Percentiles rank a stretch among this genome's conserved stretches.
These are phyloP conservation scores for Geranium brycei DNA, from an alignment of 345 rosid genomes.

Conservation along the genomic window DNA sequence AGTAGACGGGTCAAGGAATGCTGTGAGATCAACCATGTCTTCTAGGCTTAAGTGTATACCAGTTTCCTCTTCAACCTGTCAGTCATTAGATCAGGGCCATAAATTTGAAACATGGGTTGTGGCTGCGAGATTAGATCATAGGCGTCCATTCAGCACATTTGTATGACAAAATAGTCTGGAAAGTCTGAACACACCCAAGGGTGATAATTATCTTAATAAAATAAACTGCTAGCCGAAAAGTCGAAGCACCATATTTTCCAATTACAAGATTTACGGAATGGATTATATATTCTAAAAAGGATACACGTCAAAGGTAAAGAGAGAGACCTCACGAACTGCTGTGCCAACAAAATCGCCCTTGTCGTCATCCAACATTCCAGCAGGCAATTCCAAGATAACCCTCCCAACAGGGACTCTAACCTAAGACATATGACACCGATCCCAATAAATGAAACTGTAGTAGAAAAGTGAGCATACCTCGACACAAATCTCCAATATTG, in stretches of 20 bases:
- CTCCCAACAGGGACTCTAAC: slow-evolving; percentile 80
- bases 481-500: too few species aligned
- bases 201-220: too few species aligned
- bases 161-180: too few species aligned
- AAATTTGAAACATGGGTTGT: neutral
- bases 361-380: slow-evolving; percentile 92
- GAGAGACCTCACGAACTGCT: slow-evolving; percentile 77
- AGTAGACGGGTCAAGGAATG: slow-evolving; percentile 65
- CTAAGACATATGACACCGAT: slow-evolving; percentile 24
- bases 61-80: slow-evolving; percentile 79
- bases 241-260: too few species aligned
- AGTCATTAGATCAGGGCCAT: neutral
- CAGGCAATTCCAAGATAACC: slow-evolving; percentile 73
- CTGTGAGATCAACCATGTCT: slow-evolving; percentile 77
- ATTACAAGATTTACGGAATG: too few species aligned
- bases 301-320: neutral
- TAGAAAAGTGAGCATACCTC: too few species aligned
- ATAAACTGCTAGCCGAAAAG: too few species aligned
- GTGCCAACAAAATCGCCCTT: slow-evolving; percentile 78
- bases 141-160: too few species aligned
- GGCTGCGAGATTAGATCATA: neutral
- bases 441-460: neutral
- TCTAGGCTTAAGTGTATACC: slow-evolving; percentile 58
- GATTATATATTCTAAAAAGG: too few species aligned
- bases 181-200: too few species aligned